These are phyloP conservation scores for Chlorella sp. DNA, from an alignment of 139 green algal genomes.

Conservation along the genomic window DNA sequence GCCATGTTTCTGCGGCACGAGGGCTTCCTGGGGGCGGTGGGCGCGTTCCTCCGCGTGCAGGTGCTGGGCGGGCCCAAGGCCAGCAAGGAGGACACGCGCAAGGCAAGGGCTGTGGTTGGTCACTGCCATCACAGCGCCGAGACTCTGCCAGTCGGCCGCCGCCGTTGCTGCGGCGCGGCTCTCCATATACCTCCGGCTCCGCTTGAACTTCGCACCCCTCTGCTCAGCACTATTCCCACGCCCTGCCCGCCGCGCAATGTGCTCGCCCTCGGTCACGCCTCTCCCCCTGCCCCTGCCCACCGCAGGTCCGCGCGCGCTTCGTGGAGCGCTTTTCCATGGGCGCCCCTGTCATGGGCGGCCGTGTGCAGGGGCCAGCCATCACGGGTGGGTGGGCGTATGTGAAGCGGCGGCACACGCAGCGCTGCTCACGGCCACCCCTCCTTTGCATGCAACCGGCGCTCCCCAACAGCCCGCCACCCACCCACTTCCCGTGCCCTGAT, in stretches of 20 bases:
- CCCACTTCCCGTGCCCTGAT: too few species aligned
- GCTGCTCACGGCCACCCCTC: too few species aligned
- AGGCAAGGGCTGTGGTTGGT: background rate
- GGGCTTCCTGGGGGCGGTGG: conserved; percentile 95
- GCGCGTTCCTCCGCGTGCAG: conserved; percentile 94
- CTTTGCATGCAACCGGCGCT: too few species aligned
- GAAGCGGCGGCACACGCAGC: too few species aligned
- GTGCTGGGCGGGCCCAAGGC: conserved; percentile 41
- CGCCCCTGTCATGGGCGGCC: conserved; percentile 75
- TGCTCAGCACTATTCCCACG: too few species aligned
- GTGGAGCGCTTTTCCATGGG: conserved; percentile 94
- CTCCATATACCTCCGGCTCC: too few species aligned
- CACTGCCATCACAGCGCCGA: too few species aligned
- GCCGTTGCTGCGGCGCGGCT: too few species aligned
- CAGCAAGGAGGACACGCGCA: background rate
- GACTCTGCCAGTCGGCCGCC: too few species aligned
- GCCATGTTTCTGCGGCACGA: conserved; percentile 98
- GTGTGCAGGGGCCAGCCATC: conserved; percentile 79
- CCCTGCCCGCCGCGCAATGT: too few species aligned
- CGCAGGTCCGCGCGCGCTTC: conserved; percentile 73
- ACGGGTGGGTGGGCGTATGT: conserved; percentile 4
- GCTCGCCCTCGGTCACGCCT: background rate
- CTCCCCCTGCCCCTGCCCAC: background rate
- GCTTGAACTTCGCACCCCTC: too few species aligned
- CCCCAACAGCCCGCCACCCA: too few species aligned